Evolutionary conservation across 2,329 filamentous ascomycete genomes (phyloP).

Genomic region (Canariomyces notabilis): DNA sequence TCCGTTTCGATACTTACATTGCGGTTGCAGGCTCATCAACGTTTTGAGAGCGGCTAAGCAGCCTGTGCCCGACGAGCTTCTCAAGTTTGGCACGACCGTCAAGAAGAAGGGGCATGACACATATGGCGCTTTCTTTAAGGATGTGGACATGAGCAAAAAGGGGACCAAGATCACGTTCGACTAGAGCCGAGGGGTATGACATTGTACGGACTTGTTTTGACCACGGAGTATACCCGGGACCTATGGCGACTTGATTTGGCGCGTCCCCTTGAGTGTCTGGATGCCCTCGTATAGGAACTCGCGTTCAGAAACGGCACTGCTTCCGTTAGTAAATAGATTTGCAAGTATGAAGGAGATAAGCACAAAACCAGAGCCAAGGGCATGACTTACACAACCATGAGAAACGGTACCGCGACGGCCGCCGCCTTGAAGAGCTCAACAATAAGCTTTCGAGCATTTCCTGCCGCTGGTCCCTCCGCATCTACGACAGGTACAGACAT

Average conservation of each 20-base stretch:
- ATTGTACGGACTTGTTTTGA: not conserved
- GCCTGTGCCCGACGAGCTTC: constrained; percentile 77
- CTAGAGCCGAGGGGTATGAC: constrained; percentile 24
- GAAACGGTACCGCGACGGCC: constrained; percentile 46
- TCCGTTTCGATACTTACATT: constrained; percentile 20
- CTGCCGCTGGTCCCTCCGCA: constrained; percentile 14
- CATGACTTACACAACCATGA: constrained; percentile 55
- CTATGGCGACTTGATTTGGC: constrained; percentile 8
- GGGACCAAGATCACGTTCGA: constrained; percentile 93
- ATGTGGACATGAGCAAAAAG: constrained; percentile 75
- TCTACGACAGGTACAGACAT: constrained; percentile 26
- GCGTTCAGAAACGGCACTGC: constrained; percentile 51
- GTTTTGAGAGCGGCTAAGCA: constrained; percentile 92
- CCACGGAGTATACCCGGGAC: not conserved
- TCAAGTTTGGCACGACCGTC: constrained; percentile 96
- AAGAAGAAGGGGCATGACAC: constrained; percentile 98
- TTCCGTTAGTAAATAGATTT: constrained; percentile 27
- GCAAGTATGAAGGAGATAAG: constrained; percentile 16
- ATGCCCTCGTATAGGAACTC: constrained; percentile 49
- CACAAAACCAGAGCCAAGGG: not conserved
- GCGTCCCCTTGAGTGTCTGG: constrained; percentile 36
- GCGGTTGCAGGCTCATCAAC: constrained; percentile 67
- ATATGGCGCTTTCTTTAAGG: constrained; percentile 94
- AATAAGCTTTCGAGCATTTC: constrained; percentile 29
- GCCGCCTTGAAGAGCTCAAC: constrained; percentile 44